These are phyloP conservation scores for Debaryomycetaceae sp. DNA, from an alignment of 1,139 yeast species.

Conservation along the genomic window DNA sequence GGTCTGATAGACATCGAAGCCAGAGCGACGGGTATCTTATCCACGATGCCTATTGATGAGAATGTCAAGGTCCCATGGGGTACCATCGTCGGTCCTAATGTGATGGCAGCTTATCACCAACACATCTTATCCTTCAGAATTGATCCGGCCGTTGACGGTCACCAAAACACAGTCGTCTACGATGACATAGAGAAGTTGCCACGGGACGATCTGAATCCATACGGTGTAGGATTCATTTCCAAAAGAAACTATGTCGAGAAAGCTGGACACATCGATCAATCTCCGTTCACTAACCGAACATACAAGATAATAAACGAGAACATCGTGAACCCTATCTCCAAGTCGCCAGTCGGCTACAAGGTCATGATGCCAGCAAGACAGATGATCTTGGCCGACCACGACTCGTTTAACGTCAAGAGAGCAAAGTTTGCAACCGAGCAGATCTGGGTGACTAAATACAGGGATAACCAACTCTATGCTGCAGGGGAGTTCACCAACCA, in stretches of 20 bases:
- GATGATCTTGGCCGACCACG: slow-evolving; percentile 64
- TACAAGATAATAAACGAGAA: slow-evolving; percentile 79
- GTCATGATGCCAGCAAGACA: slow-evolving; percentile 75
- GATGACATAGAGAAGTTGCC: slow-evolving; percentile 74
- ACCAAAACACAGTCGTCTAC: slow-evolving; percentile 70
- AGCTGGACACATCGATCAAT: slow-evolving; percentile 71
- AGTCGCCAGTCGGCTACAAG: slow-evolving; percentile 81
- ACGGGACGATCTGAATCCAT: slow-evolving; percentile 58
- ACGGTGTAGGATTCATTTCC: slow-evolving; percentile 71
- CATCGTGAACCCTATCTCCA: slow-evolving; percentile 69
- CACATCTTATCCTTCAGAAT: slow-evolving; percentile 81
- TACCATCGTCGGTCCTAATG: slow-evolving; percentile 80
- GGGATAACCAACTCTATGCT: slow-evolving; percentile 64
- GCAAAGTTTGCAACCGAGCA: slow-evolving; percentile 74
- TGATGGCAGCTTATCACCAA: slow-evolving; percentile 86
- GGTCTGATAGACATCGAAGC: slow-evolving; percentile 82
- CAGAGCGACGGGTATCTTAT: slow-evolving; percentile 84
- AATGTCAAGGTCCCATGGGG: slow-evolving; percentile 78
- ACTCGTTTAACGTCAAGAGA: slow-evolving; percentile 60
- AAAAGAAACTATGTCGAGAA: slow-evolving; percentile 65
- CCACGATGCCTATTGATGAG: slow-evolving; percentile 81
- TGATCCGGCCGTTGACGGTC: slow-evolving; percentile 87
- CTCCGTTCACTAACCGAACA: slow-evolving; percentile 73
- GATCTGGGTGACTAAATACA: slow-evolving; percentile 72
- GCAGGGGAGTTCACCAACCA: slow-evolving; percentile 83